phyloP scores from a whole-genome alignment of 331 rosid genomes.

The Cydonia oblonga region DNA sequence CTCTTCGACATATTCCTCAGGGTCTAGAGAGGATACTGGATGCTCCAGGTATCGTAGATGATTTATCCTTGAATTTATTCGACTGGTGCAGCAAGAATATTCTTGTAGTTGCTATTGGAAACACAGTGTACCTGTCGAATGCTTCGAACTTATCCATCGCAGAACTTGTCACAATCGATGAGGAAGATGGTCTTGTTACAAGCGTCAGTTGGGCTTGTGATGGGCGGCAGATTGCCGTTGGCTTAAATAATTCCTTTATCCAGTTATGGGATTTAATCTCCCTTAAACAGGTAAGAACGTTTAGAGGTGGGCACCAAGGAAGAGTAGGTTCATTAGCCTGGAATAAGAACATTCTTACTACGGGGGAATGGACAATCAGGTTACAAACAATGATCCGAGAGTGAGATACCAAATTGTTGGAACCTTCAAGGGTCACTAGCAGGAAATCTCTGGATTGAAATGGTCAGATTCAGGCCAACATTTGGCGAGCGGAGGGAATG shows the following conservation, averaged over 20 bases:
- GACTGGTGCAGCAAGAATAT: constrained; percentile 47
- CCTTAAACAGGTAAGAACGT: constrained; percentile 14
- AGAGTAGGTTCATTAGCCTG: constrained; percentile 63
- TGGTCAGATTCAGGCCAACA: constrained; percentile 59
- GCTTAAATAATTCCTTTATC: constrained; percentile 45
- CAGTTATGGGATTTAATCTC: constrained; percentile 51
- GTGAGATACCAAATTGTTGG: constrained; percentile 34
- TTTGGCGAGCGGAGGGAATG: constrained; percentile 57
- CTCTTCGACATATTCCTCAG: constrained; percentile 21
- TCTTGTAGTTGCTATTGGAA: constrained; percentile 41
- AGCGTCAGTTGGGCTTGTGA: constrained; percentile 58
- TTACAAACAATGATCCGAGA: constrained; percentile 46
- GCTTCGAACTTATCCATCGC: constrained; percentile 33
- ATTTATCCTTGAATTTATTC: constrained; percentile 44
- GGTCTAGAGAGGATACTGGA: constrained; percentile 49
- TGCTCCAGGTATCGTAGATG: constrained; percentile 48
- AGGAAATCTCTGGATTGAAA: constrained; percentile 31
- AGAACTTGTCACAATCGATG: constrained; percentile 45
- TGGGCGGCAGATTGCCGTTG: constrained; percentile 50
- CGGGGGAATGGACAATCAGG: constrained; percentile 52
- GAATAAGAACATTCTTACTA: constrained; percentile 52
- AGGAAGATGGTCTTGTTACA: constrained; percentile 48
- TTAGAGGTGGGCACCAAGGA: constrained; percentile 43
- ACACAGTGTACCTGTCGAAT: constrained; percentile 43
- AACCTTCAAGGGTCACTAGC: constrained; percentile 41